A percentile compares a stretch with the other conserved stretches of the same genome.
phyloP scores from a whole-genome alignment of 805 yeast genomes.

The Teunomyces tritomae region DNA sequence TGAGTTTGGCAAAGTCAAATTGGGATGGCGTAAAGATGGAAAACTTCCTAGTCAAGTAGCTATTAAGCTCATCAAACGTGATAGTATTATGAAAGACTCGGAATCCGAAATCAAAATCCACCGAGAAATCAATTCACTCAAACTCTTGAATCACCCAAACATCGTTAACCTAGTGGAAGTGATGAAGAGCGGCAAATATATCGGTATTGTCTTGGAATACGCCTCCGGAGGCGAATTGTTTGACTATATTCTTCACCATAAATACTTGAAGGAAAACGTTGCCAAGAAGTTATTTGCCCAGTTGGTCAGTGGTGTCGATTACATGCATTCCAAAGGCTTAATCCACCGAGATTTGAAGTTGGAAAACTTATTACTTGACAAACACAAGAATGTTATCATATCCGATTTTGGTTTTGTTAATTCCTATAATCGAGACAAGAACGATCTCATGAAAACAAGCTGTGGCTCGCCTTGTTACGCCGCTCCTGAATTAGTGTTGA shows the following conservation, averaged over 20 bases:
- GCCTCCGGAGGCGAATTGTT: constrained; percentile 98
- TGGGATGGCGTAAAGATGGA: constrained; percentile 92
- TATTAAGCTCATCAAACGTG: constrained; percentile 85
- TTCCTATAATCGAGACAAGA: constrained; percentile 56
- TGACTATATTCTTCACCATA: constrained; percentile 83
- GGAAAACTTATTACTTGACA: constrained; percentile 74
- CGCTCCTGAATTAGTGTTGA: constrained; percentile 93
- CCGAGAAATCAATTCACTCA: constrained; percentile 88
- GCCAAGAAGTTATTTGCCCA: constrained; percentile 92
- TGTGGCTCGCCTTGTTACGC: constrained; percentile 99
- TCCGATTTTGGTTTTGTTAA: constrained; percentile 96
- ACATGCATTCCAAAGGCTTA: constrained; percentile 77
- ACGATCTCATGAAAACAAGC: constrained; percentile 86
- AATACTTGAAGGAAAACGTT: constrained; percentile 78
- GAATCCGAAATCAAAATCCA: constrained; percentile 87
- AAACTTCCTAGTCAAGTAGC: constrained; percentile 83
- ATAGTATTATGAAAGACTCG: constrained; percentile 80
- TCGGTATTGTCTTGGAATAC: constrained; percentile 93
- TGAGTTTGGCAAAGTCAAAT: constrained; percentile 95
- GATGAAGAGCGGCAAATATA: constrained; percentile 87
- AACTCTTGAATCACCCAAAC: constrained; percentile 86
- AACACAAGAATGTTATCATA: constrained; percentile 80
- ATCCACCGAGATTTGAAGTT: constrained; percentile 77
- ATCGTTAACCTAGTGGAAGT: constrained; percentile 91
- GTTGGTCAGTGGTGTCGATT: constrained; percentile 88